These are phyloP conservation scores for Metarhizium robertsii DNA, from an alignment of 2,329 filamentous ascomycete species.

Conservation along the genomic window DNA sequence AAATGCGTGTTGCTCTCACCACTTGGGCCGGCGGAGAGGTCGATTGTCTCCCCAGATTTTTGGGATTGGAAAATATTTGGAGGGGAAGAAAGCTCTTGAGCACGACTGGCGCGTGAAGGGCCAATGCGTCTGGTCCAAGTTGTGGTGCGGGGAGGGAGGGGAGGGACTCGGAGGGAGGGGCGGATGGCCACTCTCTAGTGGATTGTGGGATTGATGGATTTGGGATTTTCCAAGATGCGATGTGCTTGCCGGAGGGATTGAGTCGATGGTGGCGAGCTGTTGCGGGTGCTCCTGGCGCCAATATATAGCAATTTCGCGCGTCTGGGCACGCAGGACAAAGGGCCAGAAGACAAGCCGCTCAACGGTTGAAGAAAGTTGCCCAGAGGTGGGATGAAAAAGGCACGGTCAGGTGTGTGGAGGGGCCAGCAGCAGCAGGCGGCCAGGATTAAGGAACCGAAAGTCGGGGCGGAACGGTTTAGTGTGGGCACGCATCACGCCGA, in stretches of 20 bases:
- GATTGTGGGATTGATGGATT: slow-evolving; percentile 5
- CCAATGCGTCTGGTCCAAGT: slow-evolving; percentile 4
- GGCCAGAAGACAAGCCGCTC: neutral
- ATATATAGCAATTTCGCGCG: neutral
- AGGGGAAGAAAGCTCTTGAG: slow-evolving; percentile 3
- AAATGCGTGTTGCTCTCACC: neutral
- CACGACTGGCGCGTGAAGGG: slow-evolving; percentile 7
- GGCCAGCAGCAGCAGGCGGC: neutral
- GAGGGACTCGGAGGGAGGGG: slow-evolving; percentile 1
- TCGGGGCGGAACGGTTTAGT: neutral
- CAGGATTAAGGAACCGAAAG: neutral
- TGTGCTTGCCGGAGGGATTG: neutral
- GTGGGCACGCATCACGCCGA: neutral
- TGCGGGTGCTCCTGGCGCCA: neutral
- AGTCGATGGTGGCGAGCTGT: neutral
- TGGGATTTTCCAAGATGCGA: slow-evolving; percentile 1
- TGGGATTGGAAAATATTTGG: neutral
- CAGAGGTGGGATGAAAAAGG: neutral
- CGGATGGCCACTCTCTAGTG: slow-evolving; percentile 4
- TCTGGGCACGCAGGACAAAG: neutral
- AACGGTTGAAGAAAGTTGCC: neutral
- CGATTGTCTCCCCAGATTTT: neutral
- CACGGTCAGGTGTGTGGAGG: neutral
- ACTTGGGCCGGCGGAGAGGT: neutral
- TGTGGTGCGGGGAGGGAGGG: slow-evolving; percentile 7